Evolutionary conservation across 1,284 basidiomycete genomes (phyloP).

Genomic region (Austroboletus niveus): DNA sequence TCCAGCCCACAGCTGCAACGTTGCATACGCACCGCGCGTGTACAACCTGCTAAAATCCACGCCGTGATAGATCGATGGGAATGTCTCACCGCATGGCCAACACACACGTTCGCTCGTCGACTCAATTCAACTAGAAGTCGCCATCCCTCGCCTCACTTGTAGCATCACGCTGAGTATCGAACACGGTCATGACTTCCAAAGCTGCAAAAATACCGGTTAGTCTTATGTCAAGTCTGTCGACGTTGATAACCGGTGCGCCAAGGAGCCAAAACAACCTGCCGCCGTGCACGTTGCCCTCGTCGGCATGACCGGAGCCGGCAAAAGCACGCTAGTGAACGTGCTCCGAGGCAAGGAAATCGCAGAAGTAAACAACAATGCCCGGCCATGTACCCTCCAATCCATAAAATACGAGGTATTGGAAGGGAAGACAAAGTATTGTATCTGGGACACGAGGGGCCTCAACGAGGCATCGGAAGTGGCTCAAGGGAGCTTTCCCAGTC

Average conservation of each 20-base stretch:
- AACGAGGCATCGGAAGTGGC: constrained; percentile 16
- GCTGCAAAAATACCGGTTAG: constrained; percentile 19
- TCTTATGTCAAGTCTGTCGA: not conserved
- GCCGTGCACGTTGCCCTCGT: constrained; percentile 21
- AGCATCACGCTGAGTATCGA: too few species aligned
- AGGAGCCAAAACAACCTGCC: constrained; percentile 3
- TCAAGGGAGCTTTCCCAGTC: not conserved
- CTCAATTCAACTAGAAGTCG: too few species aligned
- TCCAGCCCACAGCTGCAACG: not conserved
- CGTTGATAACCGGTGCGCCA: constrained; percentile 1
- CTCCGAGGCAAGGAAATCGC: constrained; percentile 17
- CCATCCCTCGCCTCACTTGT: too few species aligned
- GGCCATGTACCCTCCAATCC: constrained; percentile 20
- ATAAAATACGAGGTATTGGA: constrained; percentile 11
- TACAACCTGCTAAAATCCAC: constrained; percentile 19
- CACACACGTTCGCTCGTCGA: not conserved
- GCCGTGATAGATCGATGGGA: constrained; percentile 1
- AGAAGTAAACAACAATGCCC: constrained; percentile 15
- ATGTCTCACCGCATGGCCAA: not conserved
- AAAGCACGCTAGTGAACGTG: constrained; percentile 30
- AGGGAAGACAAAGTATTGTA: constrained; percentile 7
- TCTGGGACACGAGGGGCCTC: constrained; percentile 30
- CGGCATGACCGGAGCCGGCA: constrained; percentile 25
- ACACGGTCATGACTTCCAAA: not conserved
- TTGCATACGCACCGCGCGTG: not conserved